Evolutionary conservation across 1,284 basidiomycete species (phyloP).

Genomic region (Stygiomarasmius scandens): DNA sequence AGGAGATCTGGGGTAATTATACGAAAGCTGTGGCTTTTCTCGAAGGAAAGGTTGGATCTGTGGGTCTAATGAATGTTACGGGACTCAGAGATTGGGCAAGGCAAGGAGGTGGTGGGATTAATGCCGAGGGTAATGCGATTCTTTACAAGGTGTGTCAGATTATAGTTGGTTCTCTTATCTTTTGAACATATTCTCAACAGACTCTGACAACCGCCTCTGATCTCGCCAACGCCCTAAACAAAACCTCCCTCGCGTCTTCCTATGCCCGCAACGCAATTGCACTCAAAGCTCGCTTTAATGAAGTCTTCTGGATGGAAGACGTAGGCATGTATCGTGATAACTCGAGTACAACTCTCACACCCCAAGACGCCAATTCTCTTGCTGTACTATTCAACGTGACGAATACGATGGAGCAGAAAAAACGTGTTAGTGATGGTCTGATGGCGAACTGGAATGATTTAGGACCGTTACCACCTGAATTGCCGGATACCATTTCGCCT

Average conservation of each 20-base stretch:
- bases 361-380: constrained; percentile 52
- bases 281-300: constrained; percentile 44
- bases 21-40: constrained; percentile 48
- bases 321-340: constrained; percentile 51
- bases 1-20: constrained; percentile 46
- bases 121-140: constrained; percentile 50
- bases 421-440: constrained; percentile 40
- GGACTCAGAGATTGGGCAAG: constrained; percentile 52
- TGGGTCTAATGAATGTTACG: constrained; percentile 47
- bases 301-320: constrained; percentile 44
- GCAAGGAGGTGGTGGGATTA: constrained; percentile 49
- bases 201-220: constrained; percentile 47
- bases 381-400: constrained; percentile 50
- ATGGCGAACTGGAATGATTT: constrained; percentile 45
- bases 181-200: constrained; percentile 23
- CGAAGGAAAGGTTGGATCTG: constrained; percentile 44
- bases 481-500: constrained; percentile 51
- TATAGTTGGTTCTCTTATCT: neutral
- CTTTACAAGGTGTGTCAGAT: constrained; percentile 38
- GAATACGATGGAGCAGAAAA: constrained; percentile 30
- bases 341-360: constrained; percentile 43
- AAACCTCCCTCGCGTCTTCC: constrained; percentile 30
- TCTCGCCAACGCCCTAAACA: constrained; percentile 40
- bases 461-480: constrained; percentile 47
- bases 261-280: constrained; percentile 41